Evolutionary conservation across 2,329 filamentous ascomycete genomes (phyloP), one percentile per base, ranked within the genome.

Genomic region (Penicillium hesseltinei): DNA sequence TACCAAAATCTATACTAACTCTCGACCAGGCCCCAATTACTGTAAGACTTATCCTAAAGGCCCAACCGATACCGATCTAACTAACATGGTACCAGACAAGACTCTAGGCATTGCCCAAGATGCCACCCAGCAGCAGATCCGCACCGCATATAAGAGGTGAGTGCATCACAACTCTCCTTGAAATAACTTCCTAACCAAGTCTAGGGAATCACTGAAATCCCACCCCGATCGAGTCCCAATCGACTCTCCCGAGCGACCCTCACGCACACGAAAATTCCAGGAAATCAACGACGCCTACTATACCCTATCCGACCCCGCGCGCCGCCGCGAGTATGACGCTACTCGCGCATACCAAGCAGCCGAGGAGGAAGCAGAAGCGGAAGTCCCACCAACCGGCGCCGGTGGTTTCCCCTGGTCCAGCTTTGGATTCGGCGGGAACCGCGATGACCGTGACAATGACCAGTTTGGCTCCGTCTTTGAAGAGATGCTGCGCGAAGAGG

Each of bases 261-360:
- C 84, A 13, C 89, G 92, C 69, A 99, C 94, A 6, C 90, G 89
- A 70, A 88, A 88, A 72, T 96, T 96, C 79, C 92, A 96, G 75
- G 85, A 90, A 63, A 90, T 96, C 69, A 96, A 95, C 78, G 92
- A 96, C 71, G 91, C 92, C 61, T 96, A 96, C 81, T 96, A 91
- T 75, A 92, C 90, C 0, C 86, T 97, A 29, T 96, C 90, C 0
- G 92, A 97, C 72, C 71, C 87, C 9, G 77, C 80, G 0, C 85
- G 93, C 29, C 86, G 93, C 52, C 82, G 86, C 60, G 91, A 96
- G 58, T 97, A 97, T 77, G 93, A 97, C 71, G 81, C 84, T 52
- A 86, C 91, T 58, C 84, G 89, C 38, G 73, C 77, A 25, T 76
- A 79, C 35, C 74, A 78, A n/a, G 74, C 73, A 19, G 79, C 73